Base-by-base conservation (phyloP, 2,329 filamentous ascomycete species). In the Pezicula radicicola region DNA sequence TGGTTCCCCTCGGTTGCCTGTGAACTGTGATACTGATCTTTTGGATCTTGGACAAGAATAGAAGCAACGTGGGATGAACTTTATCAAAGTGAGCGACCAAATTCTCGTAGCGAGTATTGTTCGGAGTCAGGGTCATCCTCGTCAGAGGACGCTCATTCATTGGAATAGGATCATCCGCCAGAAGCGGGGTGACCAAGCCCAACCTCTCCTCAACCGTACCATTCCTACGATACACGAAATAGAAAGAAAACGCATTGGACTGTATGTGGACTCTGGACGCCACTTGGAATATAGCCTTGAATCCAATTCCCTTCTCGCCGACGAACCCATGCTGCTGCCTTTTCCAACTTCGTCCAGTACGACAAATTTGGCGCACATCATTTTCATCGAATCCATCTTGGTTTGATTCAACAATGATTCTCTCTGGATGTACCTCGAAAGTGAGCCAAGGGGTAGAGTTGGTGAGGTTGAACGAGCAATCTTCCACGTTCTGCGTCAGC, bases 271-370 rank as follows among this genome's bases (percentile, higher is more conserved):
- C 70, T 18, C 65, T 64, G 3, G 61, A 51, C 2, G 68, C 64
- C 13, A 68, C 49, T 10, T 60, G 58, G 54, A 69, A 69, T 0
- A 68, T 63, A 0, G 63, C 62, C 49, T 69, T 70, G 58, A 70
- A 70, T 1, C 68, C 66, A 21, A 68, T 62, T 2, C 66, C 67
- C 39, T 69, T 69, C n/a, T n/a, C n/a, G n/a, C n/a, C n/a, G n/a
- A n/a, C n/a, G n/a, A n/a, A n/a, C n/a, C n/a, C n/a, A n/a, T n/a
- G n/a, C n/a, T n/a, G n/a, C n/a, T n/a, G n/a, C n/a, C n/a, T n/a
- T n/a, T n/a, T n/a, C n/a, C n/a, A n/a, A n/a, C n/a, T n/a, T n/a
- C n/a, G n/a, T n/a, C n/a, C n/a, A n/a, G n/a, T n/a, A n/a, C n/a
- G n/a, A n/a, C n/a, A n/a, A n/a, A n/a, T n/a, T n/a, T n/a, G n/a